Percentiles rank a stretch among this genome's conserved stretches.
These are phyloP conservation scores for Tuber melanosporum DNA, from an alignment of 495 filamentous ascomycete genomes.

Conservation along the genomic window DNA sequence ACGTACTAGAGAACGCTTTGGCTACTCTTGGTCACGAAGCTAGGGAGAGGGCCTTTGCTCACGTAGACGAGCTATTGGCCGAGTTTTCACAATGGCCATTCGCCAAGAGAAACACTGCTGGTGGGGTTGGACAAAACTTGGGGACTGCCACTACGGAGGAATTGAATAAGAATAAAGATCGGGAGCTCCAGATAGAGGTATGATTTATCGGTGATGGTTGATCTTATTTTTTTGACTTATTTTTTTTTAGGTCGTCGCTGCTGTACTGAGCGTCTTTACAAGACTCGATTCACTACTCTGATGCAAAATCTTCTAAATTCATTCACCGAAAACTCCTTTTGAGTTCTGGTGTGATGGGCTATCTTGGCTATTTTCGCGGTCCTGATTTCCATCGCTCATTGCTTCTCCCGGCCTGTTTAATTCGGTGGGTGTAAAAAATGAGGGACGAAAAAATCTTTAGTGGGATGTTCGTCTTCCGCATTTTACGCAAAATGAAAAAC, in stretches of 20 bases:
- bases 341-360: not conserved
- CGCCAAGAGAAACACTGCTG: constrained; percentile 62
- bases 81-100: constrained; percentile 98
- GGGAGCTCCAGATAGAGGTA: constrained; percentile 91
- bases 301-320: not conserved
- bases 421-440: not conserved
- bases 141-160: constrained; percentile 85
- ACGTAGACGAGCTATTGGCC: constrained; percentile 89
- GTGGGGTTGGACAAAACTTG: constrained; percentile 84
- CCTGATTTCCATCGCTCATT: not conserved
- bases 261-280: constrained; percentile 93
- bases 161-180: constrained; percentile 74
- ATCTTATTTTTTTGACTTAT: constrained; percentile 6
- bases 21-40: constrained; percentile 88
- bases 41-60: constrained; percentile 85
- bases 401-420: not conserved
- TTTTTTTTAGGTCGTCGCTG: constrained; percentile 65
- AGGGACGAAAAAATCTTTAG: not conserved
- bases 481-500: not conserved
- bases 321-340: too few species aligned
- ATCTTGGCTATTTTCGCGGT: not conserved
- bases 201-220: constrained; percentile 28
- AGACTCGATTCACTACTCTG: constrained; percentile 88
- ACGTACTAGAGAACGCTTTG: constrained; percentile 95
- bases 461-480: not conserved